phyloP scores from a whole-genome alignment of 176 grass and related monocot species.

The Oryza longistaminata region DNA sequence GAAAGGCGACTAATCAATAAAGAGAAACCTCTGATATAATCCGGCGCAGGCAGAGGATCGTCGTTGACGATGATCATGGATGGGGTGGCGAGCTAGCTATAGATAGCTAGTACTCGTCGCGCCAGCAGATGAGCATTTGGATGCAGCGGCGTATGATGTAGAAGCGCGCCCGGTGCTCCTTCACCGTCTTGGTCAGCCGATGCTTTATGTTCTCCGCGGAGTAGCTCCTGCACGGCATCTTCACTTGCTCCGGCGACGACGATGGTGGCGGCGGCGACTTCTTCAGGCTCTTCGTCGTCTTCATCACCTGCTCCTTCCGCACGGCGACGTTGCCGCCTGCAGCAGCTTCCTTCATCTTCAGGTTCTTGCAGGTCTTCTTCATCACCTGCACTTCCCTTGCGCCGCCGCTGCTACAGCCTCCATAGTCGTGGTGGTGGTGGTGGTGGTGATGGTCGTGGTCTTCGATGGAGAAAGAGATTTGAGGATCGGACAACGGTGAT shows the following conservation, averaged over 20 bases:
- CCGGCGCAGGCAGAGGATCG: not conserved
- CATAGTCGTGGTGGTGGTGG: not conserved
- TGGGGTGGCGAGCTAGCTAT: not conserved
- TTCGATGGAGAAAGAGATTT: too few relatives aligned
- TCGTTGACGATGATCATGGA: not conserved
- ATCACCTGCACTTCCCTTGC: not conserved
- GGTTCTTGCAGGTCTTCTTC: not conserved
- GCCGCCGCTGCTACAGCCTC: not conserved
- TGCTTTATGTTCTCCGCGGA: not conserved
- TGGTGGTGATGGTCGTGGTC: not conserved
- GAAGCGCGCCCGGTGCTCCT: conserved; percentile 48
- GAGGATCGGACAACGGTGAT: too few relatives aligned
- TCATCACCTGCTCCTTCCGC: not conserved
- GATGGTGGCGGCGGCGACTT: too few relatives aligned
- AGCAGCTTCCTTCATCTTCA: not conserved
- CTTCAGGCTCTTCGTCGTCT: not conserved
- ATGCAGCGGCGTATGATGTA: conserved; percentile 58
- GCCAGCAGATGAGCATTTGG: conserved; percentile 68
- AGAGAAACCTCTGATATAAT: not conserved
- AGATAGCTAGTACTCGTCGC: conserved; percentile 15
- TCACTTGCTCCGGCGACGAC: not conserved
- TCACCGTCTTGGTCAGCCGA: conserved; percentile 18
- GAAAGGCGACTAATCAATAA: not conserved
- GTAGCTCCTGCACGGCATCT: not conserved
- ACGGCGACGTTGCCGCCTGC: too few relatives aligned